Evolutionary conservation across 352 stramenopile genomes (phyloP).

Genomic region (Albugo candida): DNA sequence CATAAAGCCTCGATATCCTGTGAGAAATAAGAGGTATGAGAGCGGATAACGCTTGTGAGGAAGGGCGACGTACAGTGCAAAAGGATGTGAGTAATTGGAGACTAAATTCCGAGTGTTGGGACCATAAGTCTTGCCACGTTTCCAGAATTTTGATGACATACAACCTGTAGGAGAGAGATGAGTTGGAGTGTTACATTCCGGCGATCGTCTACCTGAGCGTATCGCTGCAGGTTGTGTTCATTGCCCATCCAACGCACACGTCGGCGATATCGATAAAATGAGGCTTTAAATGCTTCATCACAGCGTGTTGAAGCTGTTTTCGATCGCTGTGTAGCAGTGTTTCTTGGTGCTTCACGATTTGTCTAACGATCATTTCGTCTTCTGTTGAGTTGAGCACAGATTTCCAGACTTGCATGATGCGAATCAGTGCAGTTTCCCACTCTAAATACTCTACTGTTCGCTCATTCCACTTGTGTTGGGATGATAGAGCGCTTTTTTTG

Average conservation of each 20-base stretch:
- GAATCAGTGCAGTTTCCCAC: slow-evolving; percentile 17
- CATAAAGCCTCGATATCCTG: slow-evolving; percentile 31
- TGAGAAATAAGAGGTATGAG: background rate
- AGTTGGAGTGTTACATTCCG: too few species aligned
- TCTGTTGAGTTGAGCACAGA: slow-evolving; percentile 26
- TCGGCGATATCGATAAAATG: slow-evolving; percentile 60
- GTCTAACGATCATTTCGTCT: slow-evolving; percentile 18
- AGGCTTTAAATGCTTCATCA: slow-evolving; percentile 26
- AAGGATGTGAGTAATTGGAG: slow-evolving; percentile 42
- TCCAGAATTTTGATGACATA: slow-evolving; percentile 27
- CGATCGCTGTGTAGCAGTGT: slow-evolving; percentile 13
- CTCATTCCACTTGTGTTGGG: slow-evolving; percentile 14
- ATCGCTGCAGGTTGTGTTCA: slow-evolving; percentile 11
- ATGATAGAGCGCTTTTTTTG: background rate
- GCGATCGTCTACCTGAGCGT: too few species aligned
- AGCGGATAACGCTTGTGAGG: background rate
- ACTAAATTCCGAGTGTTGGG: slow-evolving; percentile 52
- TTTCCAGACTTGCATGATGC: slow-evolving; percentile 25
- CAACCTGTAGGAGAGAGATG: slow-evolving; percentile 4
- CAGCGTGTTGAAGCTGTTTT: slow-evolving; percentile 11
- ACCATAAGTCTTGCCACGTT: slow-evolving; percentile 27
- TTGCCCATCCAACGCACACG: slow-evolving; percentile 45
- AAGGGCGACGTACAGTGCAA: slow-evolving; percentile 15
- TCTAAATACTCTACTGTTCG: slow-evolving; percentile 21
- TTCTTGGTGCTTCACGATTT: slow-evolving; percentile 16